Base-by-base conservation (phyloP, 371 early-diverging fungal species). In the Chytridiales sp. region DNA sequence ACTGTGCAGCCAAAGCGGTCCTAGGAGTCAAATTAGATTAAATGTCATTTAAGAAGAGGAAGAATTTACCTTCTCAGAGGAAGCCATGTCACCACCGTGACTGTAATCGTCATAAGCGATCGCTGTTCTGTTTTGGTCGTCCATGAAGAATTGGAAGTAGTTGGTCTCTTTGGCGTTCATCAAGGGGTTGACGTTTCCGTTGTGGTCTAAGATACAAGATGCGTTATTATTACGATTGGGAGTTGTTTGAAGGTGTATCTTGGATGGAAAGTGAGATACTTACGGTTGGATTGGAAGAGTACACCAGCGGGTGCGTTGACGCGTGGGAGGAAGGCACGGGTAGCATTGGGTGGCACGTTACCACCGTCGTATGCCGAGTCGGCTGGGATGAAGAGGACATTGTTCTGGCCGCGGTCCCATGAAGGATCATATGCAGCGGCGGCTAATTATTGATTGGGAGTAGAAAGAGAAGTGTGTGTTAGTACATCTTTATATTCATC, bases 81-180 rank as follows among this genome's bases (percentile, higher is more conserved):
- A 11, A 19, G 19, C 11, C n/a, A n/a, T n/a, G n/a, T 44, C 11
- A 44, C 6, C 6, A 6, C 17, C 17, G 21, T 44, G 21, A 44
- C 44, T 44, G 24, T 21, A 44, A 24, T 44, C 44, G 24, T 44
- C 44, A 24, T 44, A 44, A 19, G 11, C 44, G 44, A 44, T 19
- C 8, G 44, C 44, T 6, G 44, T 44, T 19, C 44, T 6, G 44
- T 44, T 44, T 24, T 44, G 17, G 44, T 44, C 6, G 19, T 44
- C 44, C 19, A 21, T 44, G 19, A 44, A 44, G 19, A 44, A 44
- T n/a, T 21, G 24, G 19, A 24, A n/a, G 44, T 44, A 44, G 44
- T 44, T 44, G 44, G 24, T 24, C 19, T 44, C 44, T 6, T 44
- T 6, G 6, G 44, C 24, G 11, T n/a, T 44, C 44, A 21, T 44